Evolutionary conservation across 129 eudicot genomes (phyloP), one percentile per base, ranked within the genome.

Genomic region (Erigeron canadensis): DNA sequence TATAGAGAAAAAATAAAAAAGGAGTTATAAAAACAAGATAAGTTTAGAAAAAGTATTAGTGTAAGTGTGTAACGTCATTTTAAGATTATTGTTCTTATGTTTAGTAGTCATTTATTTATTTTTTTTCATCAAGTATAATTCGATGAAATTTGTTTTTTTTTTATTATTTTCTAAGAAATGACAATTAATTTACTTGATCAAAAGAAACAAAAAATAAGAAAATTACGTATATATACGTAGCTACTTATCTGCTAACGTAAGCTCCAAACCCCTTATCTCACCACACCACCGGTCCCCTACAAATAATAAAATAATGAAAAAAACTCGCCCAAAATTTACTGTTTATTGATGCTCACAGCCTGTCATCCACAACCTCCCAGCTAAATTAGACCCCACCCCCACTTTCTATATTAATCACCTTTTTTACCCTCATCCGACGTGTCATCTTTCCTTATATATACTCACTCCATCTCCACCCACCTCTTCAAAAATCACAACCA

Each of bases 201-300:
- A 21, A 18, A 23, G 58, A 53, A 21, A 5, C 10, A 21, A 42
- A 40, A 42, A n/a, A 42, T 47, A n/a, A n/a, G n/a, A n/a, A n/a
- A n/a, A n/a, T n/a, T n/a, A n/a, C n/a, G n/a, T n/a, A n/a, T 18
- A 75, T 63, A 39, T 47, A 67, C 43, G 62, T 69, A 76, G 34
- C 69, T 76, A 42, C 75, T 58, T 70, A 77, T 77, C 57, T 16
- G 65, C 71, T 23, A 11, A 42, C 67, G 81, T 77, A 72, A 71
- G 42, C 77, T 11, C 46, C 22, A n/a, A 23, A 28, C 43, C 28
- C 34, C 10, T 41, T 21, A 28, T 16, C 28, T 10, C 18, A 8
- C 19, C 19, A 42, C 79, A 55, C 12, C 79, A 55, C 12, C 48
- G 10, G 28, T 41, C 28, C 18, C 18, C 21, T 23, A 19, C 19